These are phyloP conservation scores for Prunus davidiana DNA, from an alignment of 306 rosid genomes.

Conservation along the genomic window DNA sequence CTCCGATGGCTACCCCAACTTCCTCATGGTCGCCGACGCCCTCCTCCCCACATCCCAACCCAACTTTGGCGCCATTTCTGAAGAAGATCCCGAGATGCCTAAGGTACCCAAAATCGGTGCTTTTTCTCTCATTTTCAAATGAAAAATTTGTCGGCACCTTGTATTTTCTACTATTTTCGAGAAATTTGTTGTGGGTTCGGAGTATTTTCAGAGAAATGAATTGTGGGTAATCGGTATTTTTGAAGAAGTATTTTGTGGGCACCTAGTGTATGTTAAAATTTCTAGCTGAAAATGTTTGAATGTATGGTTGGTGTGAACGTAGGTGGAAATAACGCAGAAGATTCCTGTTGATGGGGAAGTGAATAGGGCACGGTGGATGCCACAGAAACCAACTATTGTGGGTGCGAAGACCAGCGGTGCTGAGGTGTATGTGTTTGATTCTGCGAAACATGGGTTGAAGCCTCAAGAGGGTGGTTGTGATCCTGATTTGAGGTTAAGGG, in stretches of 20 bases:
- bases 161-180: neutral
- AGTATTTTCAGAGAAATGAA: neutral
- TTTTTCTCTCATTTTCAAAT: neutral
- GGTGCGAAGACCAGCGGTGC: constrained; percentile 78
- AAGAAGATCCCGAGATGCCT: constrained; percentile 41
- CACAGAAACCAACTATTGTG: constrained; percentile 55
- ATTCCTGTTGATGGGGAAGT: constrained; percentile 89
- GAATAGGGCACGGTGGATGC: constrained; percentile 85
- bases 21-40: constrained; percentile 68
- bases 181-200: neutral
- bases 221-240: neutral
- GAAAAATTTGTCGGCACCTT: neutral
- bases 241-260: neutral
- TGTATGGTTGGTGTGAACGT: constrained; percentile 2
- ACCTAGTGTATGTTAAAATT: constrained; percentile 42
- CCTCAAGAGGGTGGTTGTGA: constrained; percentile 36
- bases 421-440: constrained; percentile 78
- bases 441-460: constrained; percentile 37
- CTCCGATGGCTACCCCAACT: constrained; percentile 57
- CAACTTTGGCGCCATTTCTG: constrained; percentile 18
- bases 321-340: constrained; percentile 67
- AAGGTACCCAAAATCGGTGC: constrained; percentile 37
- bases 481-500: constrained; percentile 84
- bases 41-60: constrained; percentile 51
- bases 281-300: neutral